Conservation (phyloP, 345 rosid species). For the Psidium guajava region DNA sequence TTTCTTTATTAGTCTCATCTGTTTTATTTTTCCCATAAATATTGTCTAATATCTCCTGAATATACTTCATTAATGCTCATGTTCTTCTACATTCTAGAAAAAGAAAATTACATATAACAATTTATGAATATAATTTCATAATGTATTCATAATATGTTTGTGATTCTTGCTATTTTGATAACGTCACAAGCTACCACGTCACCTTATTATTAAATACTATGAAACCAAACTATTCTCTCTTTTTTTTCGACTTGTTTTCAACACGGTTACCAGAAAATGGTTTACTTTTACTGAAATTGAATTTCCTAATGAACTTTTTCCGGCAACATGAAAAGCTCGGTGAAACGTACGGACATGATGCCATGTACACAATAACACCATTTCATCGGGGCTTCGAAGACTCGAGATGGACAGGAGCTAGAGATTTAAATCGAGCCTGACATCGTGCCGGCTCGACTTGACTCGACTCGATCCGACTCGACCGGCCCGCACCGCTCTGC, state of each 20-base stretch:
- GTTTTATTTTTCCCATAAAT: not conserved
- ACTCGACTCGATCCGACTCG: no score
- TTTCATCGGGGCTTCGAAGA: not conserved
- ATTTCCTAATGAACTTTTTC: no score
- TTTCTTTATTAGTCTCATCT: not conserved
- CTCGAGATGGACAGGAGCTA: not conserved
- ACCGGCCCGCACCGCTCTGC: rapidly evolving
- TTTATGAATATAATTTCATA: not conserved
- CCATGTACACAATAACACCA: not conserved
- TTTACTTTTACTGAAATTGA: no score
- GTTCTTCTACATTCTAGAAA: not conserved
- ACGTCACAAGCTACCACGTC: not conserved
- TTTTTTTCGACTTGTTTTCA: no score
- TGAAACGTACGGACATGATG: not conserved
- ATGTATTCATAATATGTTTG: no score
- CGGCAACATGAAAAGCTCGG: not conserved
- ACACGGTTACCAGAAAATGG: no score
- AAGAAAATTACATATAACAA: not conserved
- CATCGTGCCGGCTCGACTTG: no score
- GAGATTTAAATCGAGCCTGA: not conserved
- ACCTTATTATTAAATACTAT: no score
- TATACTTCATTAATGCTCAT: not conserved
- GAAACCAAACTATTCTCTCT: no score
- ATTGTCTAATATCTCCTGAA: no score
- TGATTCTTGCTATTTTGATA: not conserved